Evolutionary conservation across 202 grass and related monocot genomes (phyloP), one percentile per base, ranked within the genome.

Genomic region (Setaria viridis): DNA sequence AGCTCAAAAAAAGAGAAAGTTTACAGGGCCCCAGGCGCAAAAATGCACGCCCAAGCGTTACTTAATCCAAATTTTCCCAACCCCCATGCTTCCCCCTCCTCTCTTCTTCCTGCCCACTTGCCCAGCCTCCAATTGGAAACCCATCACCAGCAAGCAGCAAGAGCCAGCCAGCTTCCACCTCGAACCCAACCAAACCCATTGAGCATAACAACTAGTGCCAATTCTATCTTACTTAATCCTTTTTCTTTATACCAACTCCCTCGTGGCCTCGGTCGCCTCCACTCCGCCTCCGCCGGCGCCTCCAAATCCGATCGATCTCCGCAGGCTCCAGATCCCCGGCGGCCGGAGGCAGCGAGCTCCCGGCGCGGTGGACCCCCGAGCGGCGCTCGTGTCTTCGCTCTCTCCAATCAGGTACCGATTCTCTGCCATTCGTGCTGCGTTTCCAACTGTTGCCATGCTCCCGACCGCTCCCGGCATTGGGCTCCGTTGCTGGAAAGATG

Each of bases 181-280:
- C 20, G 11, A 60, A 78, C 49, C 35, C 42, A 57, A 19, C 39
- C 2, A 7, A 57, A n/a, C 19, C 19, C 58, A 41, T 60, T 74
- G 46, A 51, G 70, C 14, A 32, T 30, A 72, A 20, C 25, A 79
- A 25, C 47, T 20, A 54, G 19, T 37, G 42, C 84, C 68, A 43
- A 53, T 70, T 83, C 70, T 13, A 74, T 68, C 62, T 87, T 87
- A 87, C 45, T 76, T 80, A 91, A 76, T 84, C 54, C 46, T 19
- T 89, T 89, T 46, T 62, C 67, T 90, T 90, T 79, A 66, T 86
- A 78, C 39, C 33, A 13, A 8, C 67, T 67, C 80, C 49, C 60
- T 80, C 84, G 15, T n/a, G 5, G 46, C 51, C 50, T 64, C 35
- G 29, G 29, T 37, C 54, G 47, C 70, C 58, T 35, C 80, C 16